A percentile compares a stretch with the other conserved stretches of the same genome.
Conservation (phyloP, 2,329 filamentous ascomycete genomes). For the Hymenotorrendiella dingleyae region DNA sequence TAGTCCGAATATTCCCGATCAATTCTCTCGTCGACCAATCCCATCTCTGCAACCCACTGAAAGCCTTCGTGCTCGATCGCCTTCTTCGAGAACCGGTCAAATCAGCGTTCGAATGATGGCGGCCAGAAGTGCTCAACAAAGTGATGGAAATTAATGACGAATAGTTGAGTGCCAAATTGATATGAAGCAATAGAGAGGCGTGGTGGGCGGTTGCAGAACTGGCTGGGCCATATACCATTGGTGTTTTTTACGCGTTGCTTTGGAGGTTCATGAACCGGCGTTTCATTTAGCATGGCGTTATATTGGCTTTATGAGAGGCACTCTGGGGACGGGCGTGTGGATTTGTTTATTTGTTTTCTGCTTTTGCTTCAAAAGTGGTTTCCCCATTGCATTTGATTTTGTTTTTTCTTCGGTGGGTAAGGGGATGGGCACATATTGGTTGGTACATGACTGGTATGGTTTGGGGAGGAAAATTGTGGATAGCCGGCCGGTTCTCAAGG, state of each 20-base stretch:
- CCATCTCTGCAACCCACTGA: constrained; percentile 2
- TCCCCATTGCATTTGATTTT: background rate
- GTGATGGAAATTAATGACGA: background rate
- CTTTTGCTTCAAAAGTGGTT: background rate
- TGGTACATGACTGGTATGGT: background rate
- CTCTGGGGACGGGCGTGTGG: background rate
- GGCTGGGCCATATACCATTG: constrained; percentile 16
- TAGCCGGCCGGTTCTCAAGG: too few relatives aligned
- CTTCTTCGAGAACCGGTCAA: background rate
- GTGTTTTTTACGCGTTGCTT: background rate
- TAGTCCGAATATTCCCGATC: constrained; percentile 10
- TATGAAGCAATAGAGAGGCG: background rate
- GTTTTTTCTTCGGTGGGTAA: background rate
- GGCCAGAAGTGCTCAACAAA: background rate
- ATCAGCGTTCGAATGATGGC: background rate
- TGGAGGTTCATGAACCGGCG: constrained; percentile 5
- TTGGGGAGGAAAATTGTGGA: background rate
- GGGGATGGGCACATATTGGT: background rate
- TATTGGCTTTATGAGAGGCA: background rate
- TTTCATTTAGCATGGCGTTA: constrained; percentile 17
- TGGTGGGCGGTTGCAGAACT: background rate
- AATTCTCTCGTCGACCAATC: constrained; percentile 12
- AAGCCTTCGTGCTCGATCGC: background rate
- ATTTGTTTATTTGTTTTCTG: background rate
- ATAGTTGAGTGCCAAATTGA: background rate